Evolutionary conservation across 2,329 filamentous ascomycete genomes (phyloP).

Genomic region (Colletotrichum chlorophyti): DNA sequence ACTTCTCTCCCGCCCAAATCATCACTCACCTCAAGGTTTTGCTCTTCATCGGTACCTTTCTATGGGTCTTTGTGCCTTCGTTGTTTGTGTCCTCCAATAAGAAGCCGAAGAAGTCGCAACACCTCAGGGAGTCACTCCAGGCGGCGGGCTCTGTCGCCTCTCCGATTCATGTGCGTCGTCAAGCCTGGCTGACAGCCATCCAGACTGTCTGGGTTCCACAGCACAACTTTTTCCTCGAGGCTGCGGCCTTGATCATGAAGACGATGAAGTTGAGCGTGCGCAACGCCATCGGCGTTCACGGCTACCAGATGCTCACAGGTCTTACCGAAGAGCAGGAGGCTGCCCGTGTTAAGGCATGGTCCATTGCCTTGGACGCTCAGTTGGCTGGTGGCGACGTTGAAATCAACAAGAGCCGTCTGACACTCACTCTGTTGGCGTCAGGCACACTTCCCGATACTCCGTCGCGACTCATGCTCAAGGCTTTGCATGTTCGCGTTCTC

Average conservation of each 20-base stretch:
- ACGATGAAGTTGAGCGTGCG: constrained; percentile 82
- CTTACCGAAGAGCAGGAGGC: constrained; percentile 84
- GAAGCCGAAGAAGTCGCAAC: constrained; percentile 55
- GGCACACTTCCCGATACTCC: constrained; percentile 86
- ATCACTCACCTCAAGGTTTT: constrained; percentile 60
- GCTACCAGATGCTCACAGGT: constrained; percentile 81
- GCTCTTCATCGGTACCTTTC: constrained; percentile 57
- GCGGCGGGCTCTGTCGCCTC: constrained; percentile 77
- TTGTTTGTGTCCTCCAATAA: constrained; percentile 52
- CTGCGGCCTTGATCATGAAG: constrained; percentile 80
- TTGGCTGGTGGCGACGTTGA: constrained; percentile 89
- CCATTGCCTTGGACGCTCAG: constrained; percentile 91
- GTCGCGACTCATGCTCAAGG: constrained; percentile 85
- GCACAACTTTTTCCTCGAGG: constrained; percentile 86
- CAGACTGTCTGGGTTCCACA: constrained; percentile 92
- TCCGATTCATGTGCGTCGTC: constrained; percentile 82
- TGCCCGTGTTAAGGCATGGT: constrained; percentile 89
- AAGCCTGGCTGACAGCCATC: constrained; percentile 92
- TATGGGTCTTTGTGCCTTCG: constrained; percentile 63
- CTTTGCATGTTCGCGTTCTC: constrained; percentile 87
- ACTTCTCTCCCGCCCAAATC: constrained; percentile 50
- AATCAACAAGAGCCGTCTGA: constrained; percentile 85
- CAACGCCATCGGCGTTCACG: constrained; percentile 76
- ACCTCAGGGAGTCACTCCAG: constrained; percentile 46
- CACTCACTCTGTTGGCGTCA: constrained; percentile 86